These are phyloP conservation scores for Ophidiomyces ophidiicola DNA, from an alignment of 2,329 filamentous ascomycete species.

Conservation along the genomic window DNA sequence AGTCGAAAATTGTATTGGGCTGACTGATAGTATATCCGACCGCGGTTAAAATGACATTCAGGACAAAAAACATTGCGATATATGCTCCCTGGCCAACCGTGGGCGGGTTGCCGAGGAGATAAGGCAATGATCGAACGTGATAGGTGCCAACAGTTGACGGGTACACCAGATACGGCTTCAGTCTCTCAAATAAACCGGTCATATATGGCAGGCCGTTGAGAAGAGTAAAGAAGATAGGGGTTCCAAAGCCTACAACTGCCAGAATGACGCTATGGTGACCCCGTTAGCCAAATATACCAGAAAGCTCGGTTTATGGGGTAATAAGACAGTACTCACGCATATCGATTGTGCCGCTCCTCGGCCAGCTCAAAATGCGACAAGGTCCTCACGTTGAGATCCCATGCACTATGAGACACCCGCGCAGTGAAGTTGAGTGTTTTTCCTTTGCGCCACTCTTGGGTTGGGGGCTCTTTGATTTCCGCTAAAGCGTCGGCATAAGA, in stretches of 20 bases:
- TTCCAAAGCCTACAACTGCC: conserved; percentile 3
- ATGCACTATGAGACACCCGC: conserved; percentile 2
- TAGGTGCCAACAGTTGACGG: conserved; percentile 24
- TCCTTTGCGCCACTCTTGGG: neutral
- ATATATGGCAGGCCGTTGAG: conserved; percentile 21
- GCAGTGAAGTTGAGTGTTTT: conserved; percentile 6
- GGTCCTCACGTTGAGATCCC: neutral
- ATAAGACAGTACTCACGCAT: conserved; percentile 6
- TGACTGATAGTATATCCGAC: conserved; percentile 15
- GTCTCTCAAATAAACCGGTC: conserved; percentile 16
- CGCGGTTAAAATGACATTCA: conserved; percentile 15
- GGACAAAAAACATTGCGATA: conserved; percentile 25
- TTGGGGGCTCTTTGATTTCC: conserved; percentile 1
- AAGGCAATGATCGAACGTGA: conserved; percentile 25
- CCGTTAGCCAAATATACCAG: no score
- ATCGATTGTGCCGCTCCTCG: conserved; percentile 4
- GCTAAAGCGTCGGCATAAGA: conserved; percentile 4
- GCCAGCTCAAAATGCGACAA: conserved; percentile 7
- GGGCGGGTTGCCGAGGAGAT: conserved; percentile 29
- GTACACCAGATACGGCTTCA: conserved; percentile 26
- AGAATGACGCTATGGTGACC: conserved; percentile 3
- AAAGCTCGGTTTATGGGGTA: neutral
- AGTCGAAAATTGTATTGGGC: conserved; percentile 7
- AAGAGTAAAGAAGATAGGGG: conserved; percentile 11
- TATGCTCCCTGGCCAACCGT: conserved; percentile 37